A percentile compares a stretch with the other conserved stretches of the same genome.
phyloP scores from a whole-genome alignment of 148 eudicot genomes.

The Simmondsia chinensis region DNA sequence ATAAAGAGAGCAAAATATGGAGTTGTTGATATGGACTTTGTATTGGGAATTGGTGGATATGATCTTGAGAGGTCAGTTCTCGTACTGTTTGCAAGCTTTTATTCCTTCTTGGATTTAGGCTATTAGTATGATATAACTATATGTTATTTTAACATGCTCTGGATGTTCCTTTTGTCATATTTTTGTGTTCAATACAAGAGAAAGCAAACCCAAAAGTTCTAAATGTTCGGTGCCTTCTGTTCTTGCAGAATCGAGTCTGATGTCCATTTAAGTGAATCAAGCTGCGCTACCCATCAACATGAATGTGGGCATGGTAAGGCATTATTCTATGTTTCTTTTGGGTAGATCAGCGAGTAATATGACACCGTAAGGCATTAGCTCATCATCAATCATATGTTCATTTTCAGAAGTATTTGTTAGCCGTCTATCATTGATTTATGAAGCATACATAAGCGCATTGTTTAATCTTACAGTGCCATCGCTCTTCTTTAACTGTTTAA shows the following conservation, averaged over 20 bases:
- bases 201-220: background rate
- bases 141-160: too few species aligned
- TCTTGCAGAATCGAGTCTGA: conserved; percentile 72
- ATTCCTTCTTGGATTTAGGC: background rate
- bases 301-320: conserved; percentile 43
- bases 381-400: too few species aligned
- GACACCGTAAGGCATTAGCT: too few species aligned
- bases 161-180: background rate
- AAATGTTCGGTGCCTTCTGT: background rate
- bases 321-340: too few species aligned
- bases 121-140: too few species aligned
- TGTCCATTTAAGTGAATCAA: conserved; percentile 38
- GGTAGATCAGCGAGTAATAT: too few species aligned
- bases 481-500: too few species aligned
- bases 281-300: conserved; percentile 35
- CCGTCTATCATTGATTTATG: too few species aligned
- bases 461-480: too few species aligned
- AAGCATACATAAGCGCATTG: too few species aligned
- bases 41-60: conserved; percentile 92
- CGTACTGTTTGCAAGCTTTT: background rate
- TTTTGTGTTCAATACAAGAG: background rate
- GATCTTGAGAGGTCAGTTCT: conserved; percentile 84
- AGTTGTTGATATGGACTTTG: conserved; percentile 78
- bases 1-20: conserved; percentile 68
- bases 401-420: too few species aligned